Base-by-base conservation (phyloP, 495 filamentous ascomycete species). In the Hypoxylon lienhwacheense region DNA sequence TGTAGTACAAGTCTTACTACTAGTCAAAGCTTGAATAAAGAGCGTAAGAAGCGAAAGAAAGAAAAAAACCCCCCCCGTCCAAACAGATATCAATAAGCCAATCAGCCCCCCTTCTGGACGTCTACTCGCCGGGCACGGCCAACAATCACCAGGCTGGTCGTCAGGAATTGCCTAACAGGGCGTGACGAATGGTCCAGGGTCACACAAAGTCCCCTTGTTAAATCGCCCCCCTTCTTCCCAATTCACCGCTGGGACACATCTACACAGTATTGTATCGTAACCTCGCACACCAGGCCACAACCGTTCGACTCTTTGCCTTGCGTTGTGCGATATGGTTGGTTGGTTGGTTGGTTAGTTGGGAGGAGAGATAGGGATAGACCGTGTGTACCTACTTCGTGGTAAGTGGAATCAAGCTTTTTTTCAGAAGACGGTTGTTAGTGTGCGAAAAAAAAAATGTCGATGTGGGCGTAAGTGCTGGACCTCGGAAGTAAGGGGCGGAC, bases 231-330 rank as follows among this genome's bases (percentile, higher is more conserved):
- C 36, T 28, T 26, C 28, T 43, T 44, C 20, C 4, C 19, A 25
- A 28, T 29, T 33, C 37, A 53, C 46, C 41, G n/a, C 17, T 33
- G 15, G n/a, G 24, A 5, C 11, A 7, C 31, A 7, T 35, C 1
- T 31, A 5, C 11, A 7, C 31, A 7, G 24, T 1, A 14, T 8
- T 36, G 7, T 41, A 47, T 40, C n/a, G 37, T 29, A n/a, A 45
- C 21, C 24, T 24, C 19, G 16, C 50, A 31, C 24, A 46, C 40
- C 50, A 33, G 40, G 7, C 33, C 50, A 53, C 19, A 7, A 45
- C 50, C 50, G 29, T 36, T 43, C 29, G 46, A 33, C 25, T 2
- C 3, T 14, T 7, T 17, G 14, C n/a, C 12, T 17, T 36, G n/a
- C 3, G 8, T n/a, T 17, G 4, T 21, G 8, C 1, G 11, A 2